Conservation (phyloP, 2,329 filamentous ascomycete genomes). For the Talaromyces atroroseus region DNA sequence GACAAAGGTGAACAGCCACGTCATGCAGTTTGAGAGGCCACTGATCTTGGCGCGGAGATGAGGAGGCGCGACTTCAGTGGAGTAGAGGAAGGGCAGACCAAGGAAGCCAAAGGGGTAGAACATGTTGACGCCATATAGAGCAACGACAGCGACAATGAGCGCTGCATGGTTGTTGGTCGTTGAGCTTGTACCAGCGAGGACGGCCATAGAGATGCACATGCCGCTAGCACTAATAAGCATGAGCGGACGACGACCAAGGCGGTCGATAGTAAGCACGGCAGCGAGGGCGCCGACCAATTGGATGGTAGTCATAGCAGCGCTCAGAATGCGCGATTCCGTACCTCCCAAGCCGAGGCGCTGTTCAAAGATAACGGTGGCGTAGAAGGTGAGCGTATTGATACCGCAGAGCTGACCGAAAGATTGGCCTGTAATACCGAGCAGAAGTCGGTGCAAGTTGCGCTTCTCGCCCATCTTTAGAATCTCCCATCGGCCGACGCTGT, state of each 20-base stretch:
- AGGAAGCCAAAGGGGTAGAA: conserved; percentile 16
- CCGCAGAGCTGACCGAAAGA: conserved; percentile 36
- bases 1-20: conserved; percentile 37
- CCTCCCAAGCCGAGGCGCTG: conserved; percentile 21
- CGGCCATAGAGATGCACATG: conserved; percentile 53
- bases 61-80: conserved; percentile 12
- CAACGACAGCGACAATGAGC: conserved; percentile 11
- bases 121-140: conserved; percentile 11
- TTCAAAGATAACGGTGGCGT: conserved; percentile 34
- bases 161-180: conserved; percentile 13
- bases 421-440: conserved; percentile 29
- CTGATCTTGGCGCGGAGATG: conserved; percentile 46
- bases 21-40: conserved; percentile 47
- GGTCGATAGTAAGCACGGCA: conserved; percentile 48
- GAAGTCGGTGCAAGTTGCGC: conserved; percentile 30
- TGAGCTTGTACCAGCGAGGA: conserved; percentile 17
- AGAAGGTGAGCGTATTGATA: conserved; percentile 34
- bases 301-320: conserved; percentile 50
- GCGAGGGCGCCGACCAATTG: conserved; percentile 51
- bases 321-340: conserved; percentile 29
- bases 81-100: conserved; percentile 13
- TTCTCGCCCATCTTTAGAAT: conserved; percentile 34
- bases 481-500: conserved; percentile 30
- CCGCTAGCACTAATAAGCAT: conserved; percentile 50
- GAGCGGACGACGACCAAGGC: conserved; percentile 46